Conservation (phyloP, 257 asterid species). For the Paraleonurus japonicus region DNA sequence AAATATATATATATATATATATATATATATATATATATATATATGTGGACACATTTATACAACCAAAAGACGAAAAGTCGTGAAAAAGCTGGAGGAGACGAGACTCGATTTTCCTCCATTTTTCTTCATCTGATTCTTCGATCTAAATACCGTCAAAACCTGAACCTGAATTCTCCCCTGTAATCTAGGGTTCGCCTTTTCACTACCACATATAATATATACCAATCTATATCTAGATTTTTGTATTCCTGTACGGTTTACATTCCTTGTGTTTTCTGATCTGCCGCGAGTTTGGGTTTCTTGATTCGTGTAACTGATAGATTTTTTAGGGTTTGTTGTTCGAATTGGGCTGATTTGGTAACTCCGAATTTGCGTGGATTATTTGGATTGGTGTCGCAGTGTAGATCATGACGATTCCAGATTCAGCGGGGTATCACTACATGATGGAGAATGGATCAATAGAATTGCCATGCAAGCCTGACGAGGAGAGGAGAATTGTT, state of each 20-base stretch:
- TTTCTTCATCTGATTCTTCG: slow-evolving; percentile 10
- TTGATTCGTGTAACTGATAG: neutral
- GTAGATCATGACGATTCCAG: slow-evolving; percentile 85
- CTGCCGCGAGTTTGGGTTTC: slow-evolving; percentile 32
- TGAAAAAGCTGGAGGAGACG: neutral
- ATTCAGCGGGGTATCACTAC: slow-evolving; percentile 51
- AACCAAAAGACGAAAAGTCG: neutral
- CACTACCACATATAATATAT: neutral
- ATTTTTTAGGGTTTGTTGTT: neutral
- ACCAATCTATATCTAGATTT: neutral
- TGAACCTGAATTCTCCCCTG: slow-evolving; percentile 13
- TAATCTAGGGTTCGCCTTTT: slow-evolving; percentile 28
- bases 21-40: too few species aligned
- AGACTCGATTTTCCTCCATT: neutral
- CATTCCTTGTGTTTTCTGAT: slow-evolving; percentile 12
- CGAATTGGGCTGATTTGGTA: slow-evolving; percentile 19
- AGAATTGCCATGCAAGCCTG: slow-evolving; percentile 80
- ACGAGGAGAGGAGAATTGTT: slow-evolving; percentile 71
- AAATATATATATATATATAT: too few species aligned
- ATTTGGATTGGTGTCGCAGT: slow-evolving; percentile 25
- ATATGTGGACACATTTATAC: too few species aligned
- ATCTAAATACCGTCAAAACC: neutral
- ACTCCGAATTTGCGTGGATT: neutral
- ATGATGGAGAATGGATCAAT: slow-evolving; percentile 84
- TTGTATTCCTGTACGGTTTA: neutral